A percentile compares a stretch with the other conserved stretches of the same genome.
These are phyloP conservation scores for Lupinus albus DNA, from an alignment of 306 rosid species.

Conservation along the genomic window DNA sequence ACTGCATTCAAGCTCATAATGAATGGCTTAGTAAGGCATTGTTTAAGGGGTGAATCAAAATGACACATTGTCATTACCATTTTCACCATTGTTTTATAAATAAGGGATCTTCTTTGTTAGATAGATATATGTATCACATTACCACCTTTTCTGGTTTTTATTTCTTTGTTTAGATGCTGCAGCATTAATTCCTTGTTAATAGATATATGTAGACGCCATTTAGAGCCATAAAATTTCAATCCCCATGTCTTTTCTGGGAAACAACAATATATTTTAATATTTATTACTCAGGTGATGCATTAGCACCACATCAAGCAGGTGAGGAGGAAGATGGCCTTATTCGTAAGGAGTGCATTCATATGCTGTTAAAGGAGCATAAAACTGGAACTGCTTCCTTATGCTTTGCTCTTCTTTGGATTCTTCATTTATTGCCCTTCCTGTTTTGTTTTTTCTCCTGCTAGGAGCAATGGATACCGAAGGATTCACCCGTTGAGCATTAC, in stretches of 20 bases:
- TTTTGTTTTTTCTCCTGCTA: slow-evolving; percentile 10
- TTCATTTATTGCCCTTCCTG: not conserved
- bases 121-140: not conserved
- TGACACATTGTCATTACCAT: not conserved
- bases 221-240: slow-evolving; percentile 11
- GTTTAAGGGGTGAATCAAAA: not conserved
- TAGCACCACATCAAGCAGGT: not conserved
- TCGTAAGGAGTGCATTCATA: not conserved
- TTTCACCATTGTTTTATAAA: not conserved
- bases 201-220: slow-evolving; percentile 1
- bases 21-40: not conserved
- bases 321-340: slow-evolving; percentile 4
- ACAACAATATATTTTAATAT: no score
- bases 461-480: not conserved
- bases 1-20: not conserved
- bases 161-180: not conserved
- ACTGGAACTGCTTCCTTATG: not conserved
- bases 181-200: not conserved
- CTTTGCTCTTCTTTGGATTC: not conserved
- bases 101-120: not conserved
- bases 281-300: slow-evolving; percentile 12
- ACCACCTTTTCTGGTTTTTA: not conserved
- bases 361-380: not conserved
- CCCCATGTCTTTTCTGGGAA: not conserved
- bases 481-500: not conserved